These are phyloP conservation scores for Dryadomyces quercus-mongolicae DNA, from an alignment of 2,329 filamentous ascomycete genomes.

Conservation along the genomic window DNA sequence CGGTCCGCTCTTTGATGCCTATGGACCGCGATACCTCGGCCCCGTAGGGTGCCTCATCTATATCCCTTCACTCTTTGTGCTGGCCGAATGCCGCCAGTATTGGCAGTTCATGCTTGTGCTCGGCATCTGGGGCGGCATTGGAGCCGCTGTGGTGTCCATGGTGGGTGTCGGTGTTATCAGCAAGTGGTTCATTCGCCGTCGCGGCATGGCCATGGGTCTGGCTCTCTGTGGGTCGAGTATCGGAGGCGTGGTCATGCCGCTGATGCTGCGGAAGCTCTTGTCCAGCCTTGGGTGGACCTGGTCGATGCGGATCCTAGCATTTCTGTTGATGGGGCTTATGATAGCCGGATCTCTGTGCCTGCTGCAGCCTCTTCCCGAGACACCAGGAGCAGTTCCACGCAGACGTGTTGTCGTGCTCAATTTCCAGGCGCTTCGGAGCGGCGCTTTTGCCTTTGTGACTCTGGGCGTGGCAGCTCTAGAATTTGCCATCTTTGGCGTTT, in stretches of 20 bases:
- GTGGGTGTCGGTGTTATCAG: constrained; percentile 21
- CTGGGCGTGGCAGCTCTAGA: constrained; percentile 32
- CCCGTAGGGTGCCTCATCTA: constrained; percentile 24
- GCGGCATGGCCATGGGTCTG: constrained; percentile 16
- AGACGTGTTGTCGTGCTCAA: constrained; percentile 21
- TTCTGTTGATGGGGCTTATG: constrained; percentile 17
- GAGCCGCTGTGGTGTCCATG: constrained; percentile 24
- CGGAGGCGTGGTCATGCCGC: constrained; percentile 21
- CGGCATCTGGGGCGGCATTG: constrained; percentile 29
- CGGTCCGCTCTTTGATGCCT: constrained; percentile 34
- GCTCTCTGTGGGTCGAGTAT: constrained; percentile 13
- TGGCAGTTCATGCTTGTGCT: constrained; percentile 35
- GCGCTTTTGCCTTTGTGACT: constrained; percentile 28
- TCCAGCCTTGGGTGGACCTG: constrained; percentile 20
- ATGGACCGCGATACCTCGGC: constrained; percentile 29
- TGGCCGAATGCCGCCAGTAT: constrained; percentile 32
- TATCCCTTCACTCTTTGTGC: constrained; percentile 28
- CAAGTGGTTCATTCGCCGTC: constrained; percentile 16
- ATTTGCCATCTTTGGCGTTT: constrained; percentile 34
- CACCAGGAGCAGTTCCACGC: constrained; percentile 17
- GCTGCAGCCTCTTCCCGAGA: neutral
- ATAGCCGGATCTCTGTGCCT: constrained; percentile 8
- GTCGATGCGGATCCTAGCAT: constrained; percentile 21
- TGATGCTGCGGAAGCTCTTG: constrained; percentile 20
- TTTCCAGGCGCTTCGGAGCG: constrained; percentile 26